Evolutionary conservation across 192 early-diverging fungal genomes (phyloP).

Genomic region (Kickxella alabastrina): DNA sequence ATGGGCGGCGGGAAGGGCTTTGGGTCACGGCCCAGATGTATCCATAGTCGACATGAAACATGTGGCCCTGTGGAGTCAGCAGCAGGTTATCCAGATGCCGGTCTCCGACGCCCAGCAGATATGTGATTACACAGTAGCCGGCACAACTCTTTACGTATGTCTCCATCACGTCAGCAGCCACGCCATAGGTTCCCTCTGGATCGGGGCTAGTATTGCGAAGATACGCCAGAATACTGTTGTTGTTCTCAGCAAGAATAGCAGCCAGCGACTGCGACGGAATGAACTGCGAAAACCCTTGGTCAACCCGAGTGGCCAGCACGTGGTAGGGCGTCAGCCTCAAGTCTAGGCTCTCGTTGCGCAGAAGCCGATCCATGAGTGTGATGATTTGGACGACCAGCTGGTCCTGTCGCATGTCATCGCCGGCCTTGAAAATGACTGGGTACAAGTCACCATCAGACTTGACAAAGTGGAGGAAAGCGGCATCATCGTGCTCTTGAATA

Average conservation of each 20-base stretch:
- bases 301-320: conserved; percentile 90
- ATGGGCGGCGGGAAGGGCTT: conserved; percentile 99
- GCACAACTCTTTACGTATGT: conserved; percentile 95
- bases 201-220: conserved; percentile 72
- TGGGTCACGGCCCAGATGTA: conserved; percentile 98
- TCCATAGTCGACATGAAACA: conserved; percentile 99
- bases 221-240: conserved; percentile 76
- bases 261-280: conserved; percentile 87
- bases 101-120: conserved; percentile 96
- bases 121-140: conserved; percentile 99
- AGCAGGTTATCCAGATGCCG: conserved; percentile 97
- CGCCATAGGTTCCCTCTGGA: conserved; percentile 61
- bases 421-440: conserved; percentile 95
- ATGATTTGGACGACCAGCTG: conserved; percentile 98
- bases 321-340: conserved; percentile 90
- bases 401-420: conserved; percentile 96
- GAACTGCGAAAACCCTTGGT: conserved; percentile 96
- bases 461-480: conserved; percentile 86
- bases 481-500: conserved; percentile 89
- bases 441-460: conserved; percentile 85
- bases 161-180: conserved; percentile 80
- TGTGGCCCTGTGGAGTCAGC: conserved; percentile 75
- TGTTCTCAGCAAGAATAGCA: conserved; percentile 80
- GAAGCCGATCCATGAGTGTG: conserved; percentile 91
- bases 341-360: conserved; percentile 95